phyloP scores from a whole-genome alignment of 371 early-diverging fungal species.

The Mortierella sp. region DNA sequence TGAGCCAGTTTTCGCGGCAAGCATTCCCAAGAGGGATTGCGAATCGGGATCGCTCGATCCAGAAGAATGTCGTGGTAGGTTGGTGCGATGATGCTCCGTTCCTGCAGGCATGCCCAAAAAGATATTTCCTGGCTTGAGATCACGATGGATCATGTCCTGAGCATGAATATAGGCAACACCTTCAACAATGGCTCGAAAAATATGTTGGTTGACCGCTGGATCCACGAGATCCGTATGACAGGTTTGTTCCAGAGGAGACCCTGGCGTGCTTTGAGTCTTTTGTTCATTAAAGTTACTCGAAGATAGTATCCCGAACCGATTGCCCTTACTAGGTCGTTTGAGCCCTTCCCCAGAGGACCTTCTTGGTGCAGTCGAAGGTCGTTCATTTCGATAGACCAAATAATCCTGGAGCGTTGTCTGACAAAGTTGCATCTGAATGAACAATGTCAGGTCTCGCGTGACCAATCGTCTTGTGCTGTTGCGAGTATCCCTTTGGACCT shows the following conservation, averaged over 20 bases:
- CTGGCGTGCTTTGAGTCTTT: constrained; percentile 43
- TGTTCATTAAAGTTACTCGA: constrained; percentile 11
- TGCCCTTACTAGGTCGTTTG: constrained; percentile 9
- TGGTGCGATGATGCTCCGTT: constrained; percentile 15
- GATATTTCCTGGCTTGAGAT: constrained; percentile 85
- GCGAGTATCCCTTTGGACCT: constrained; percentile 3
- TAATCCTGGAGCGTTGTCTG: constrained; percentile 75
- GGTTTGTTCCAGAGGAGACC: constrained; percentile 42
- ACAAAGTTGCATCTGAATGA: constrained; percentile 91
- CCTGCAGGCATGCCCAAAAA: constrained; percentile 60
- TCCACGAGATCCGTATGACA: constrained; percentile 56
- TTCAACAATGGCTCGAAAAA: constrained; percentile 65
- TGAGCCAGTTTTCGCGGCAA: no score
- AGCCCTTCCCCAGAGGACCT: not conserved
- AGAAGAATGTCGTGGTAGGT: not conserved
- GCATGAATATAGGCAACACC: constrained; percentile 79
- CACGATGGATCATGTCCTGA: constrained; percentile 80
- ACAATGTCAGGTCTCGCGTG: constrained; percentile 67
- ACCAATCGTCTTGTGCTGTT: constrained; percentile 21
- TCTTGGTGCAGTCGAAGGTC: constrained; percentile 8
- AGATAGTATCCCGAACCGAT: constrained; percentile 16
- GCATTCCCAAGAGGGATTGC: no score
- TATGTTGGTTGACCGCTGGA: constrained; percentile 55
- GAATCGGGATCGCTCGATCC: no score
- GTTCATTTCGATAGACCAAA: constrained; percentile 61